Conservation (phyloP, 768 basidiomycete species). For the Boletus huronensis region DNA sequence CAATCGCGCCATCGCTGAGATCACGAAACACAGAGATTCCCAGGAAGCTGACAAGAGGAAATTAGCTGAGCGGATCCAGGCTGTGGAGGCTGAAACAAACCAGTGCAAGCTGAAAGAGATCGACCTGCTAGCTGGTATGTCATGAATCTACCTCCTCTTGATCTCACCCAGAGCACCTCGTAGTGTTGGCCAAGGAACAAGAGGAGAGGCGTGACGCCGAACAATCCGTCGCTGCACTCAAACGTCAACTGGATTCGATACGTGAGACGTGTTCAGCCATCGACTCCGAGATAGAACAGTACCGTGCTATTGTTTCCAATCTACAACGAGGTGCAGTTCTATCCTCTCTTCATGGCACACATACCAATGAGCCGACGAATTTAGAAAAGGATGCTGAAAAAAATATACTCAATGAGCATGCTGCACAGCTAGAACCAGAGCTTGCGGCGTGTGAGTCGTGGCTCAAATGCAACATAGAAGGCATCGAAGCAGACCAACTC, state of each 20-base stretch:
- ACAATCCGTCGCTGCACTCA: slow-evolving; percentile 53
- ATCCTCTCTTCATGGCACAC: background rate
- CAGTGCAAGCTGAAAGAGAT: slow-evolving; percentile 78
- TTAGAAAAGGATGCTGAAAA: slow-evolving; percentile 70
- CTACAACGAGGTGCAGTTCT: slow-evolving; percentile 56
- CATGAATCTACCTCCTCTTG: background rate
- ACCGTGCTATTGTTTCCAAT: slow-evolving; percentile 56
- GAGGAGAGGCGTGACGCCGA: slow-evolving; percentile 73
- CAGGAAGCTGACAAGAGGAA: slow-evolving; percentile 64
- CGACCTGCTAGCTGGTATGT: slow-evolving; percentile 71
- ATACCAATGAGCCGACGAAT: background rate
- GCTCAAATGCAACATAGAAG: slow-evolving; percentile 70
- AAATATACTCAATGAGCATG: slow-evolving; percentile 49
- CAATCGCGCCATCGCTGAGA: slow-evolving; percentile 62
- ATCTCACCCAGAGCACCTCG: background rate
- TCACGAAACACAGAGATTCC: slow-evolving; percentile 61
- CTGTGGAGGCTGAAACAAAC: slow-evolving; percentile 66
- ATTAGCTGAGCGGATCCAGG: slow-evolving; percentile 55
- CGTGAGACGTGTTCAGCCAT: slow-evolving; percentile 56
- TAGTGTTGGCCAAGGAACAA: slow-evolving; percentile 66
- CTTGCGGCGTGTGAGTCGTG: slow-evolving; percentile 52
- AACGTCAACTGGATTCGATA: slow-evolving; percentile 62
- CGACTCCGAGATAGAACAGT: slow-evolving; percentile 71
- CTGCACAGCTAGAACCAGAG: slow-evolving; percentile 51
- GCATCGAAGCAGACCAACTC: slow-evolving; percentile 67